Evolutionary conservation across 2,329 filamentous ascomycete species (phyloP).

Genomic region (Teratosphaeria destructans): DNA sequence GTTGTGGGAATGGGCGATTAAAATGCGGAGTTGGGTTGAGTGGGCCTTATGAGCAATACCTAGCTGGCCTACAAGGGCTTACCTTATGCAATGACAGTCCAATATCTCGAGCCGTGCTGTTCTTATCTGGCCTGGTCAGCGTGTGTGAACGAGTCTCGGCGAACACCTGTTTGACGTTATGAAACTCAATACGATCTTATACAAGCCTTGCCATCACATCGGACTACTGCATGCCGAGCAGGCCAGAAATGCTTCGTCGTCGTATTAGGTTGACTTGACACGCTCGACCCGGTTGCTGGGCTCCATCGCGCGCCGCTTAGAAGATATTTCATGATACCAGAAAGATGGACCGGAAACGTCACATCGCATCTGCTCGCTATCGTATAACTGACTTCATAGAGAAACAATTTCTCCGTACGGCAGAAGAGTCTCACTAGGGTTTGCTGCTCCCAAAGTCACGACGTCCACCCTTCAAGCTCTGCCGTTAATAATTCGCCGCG

Average conservation of each 20-base stretch:
- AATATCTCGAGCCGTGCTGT: neutral
- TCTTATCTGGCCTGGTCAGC: neutral
- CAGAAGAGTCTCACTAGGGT: neutral
- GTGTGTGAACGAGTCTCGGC: neutral
- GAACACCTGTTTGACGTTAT: too few relatives aligned
- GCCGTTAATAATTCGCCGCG: neutral
- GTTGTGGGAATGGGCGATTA: neutral
- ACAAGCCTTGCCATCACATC: too few relatives aligned
- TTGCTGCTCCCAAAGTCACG: neutral
- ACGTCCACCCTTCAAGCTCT: neutral
- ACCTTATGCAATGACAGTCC: neutral
- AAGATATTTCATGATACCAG: neutral
- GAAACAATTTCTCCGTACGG: neutral
- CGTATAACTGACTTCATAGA: neutral
- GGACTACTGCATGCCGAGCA: neutral
- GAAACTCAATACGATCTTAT: too few relatives aligned
- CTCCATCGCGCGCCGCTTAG: neutral
- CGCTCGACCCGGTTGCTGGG: neutral
- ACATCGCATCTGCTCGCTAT: neutral
- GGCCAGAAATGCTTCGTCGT: neutral
- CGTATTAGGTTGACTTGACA: neutral
- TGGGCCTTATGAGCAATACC: neutral
- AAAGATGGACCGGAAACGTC: neutral
- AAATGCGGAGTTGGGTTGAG: neutral
- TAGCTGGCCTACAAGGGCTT: neutral